Evolutionary conservation across 2,329 filamentous ascomycete species (phyloP), one percentile per base, ranked within the genome.

Genomic region (Alternaria viburni): DNA sequence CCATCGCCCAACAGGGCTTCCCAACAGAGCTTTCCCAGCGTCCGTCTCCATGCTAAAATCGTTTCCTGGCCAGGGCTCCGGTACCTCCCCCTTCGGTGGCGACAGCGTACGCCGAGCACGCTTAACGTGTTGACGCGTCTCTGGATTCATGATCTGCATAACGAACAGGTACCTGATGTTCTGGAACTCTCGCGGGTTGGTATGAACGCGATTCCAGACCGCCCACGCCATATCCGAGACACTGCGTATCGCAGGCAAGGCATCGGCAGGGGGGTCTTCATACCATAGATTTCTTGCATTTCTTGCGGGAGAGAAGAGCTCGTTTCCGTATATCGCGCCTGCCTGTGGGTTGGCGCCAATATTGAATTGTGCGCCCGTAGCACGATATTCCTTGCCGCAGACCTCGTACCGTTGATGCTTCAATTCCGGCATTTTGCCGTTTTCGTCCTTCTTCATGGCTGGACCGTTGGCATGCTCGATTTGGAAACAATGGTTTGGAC

Each of bases 211-310:
- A 17, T 65, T 59, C 69, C 72, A 73, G 44, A 61, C 66, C 9
- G 68, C 69, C 72, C 70, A 74, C 11, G 70, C 56, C 19, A 74
- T 51, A 6, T 74, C 69, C 10, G 69, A 69, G 19, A 66, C 44
- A 7, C 61, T 59, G 8, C 59, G 54, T n/a, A 74, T 66, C 12
- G 57, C 19, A 3, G 69, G 72, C 2, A 30, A 12, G 11, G 11
- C 11, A 12, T 30, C 28, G 2, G 49, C 7, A 8, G 46, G 46
- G 3, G 59, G 46, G 11, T 30, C 28, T 30, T 30, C 28, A 13
- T 0, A 13, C 28, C 28, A 30, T 13, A 30, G 2, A 7, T 6
- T 6, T 1, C 28, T 6, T 30, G 28, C 28, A 30, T 13, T 13
- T 30, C 12, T 30, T 4, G 58, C 54, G 3, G 68, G 56, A 5